Conservation (phyloP, 768 basidiomycete genomes). For the Zangia roseola region DNA sequence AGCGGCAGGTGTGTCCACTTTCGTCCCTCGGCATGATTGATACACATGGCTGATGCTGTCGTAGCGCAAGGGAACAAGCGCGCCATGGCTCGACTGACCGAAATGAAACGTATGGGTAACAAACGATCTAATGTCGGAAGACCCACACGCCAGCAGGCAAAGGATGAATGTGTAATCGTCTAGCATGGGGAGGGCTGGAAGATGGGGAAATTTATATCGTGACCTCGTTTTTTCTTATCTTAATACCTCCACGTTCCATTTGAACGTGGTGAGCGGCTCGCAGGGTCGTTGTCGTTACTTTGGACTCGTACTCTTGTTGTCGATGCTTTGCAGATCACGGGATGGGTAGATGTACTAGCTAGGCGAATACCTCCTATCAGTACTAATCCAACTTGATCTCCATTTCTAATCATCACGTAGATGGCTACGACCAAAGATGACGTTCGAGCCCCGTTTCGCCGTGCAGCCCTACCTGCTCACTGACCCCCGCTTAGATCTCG, state of each 20-base stretch:
- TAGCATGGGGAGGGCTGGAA: slow-evolving; percentile 29
- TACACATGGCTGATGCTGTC: neutral
- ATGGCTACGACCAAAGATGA: slow-evolving; percentile 31
- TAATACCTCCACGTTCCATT: slow-evolving; percentile 15
- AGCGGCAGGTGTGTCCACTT: slow-evolving; percentile 75
- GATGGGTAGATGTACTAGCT: neutral
- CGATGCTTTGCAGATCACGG: slow-evolving; percentile 10
- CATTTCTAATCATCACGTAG: neutral
- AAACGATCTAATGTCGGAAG: slow-evolving; percentile 75
- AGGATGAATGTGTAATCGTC: slow-evolving; percentile 89
- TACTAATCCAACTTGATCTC: neutral
- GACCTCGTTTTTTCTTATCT: slow-evolving; percentile 1
- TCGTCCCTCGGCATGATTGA: neutral
- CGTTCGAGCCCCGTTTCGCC: slow-evolving; percentile 19
- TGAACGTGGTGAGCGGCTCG: slow-evolving; percentile 7
- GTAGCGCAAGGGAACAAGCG: slow-evolving; percentile 97
- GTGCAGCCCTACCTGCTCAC: neutral
- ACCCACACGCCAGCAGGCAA: slow-evolving; percentile 91
- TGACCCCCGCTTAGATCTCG: slow-evolving; percentile 41
- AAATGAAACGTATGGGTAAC: slow-evolving; percentile 88
- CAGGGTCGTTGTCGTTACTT: slow-evolving; percentile 5
- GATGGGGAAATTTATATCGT: slow-evolving; percentile 11
- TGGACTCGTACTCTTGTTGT: slow-evolving; percentile 15
- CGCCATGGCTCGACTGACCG: slow-evolving; percentile 93
- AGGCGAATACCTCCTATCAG: slow-evolving; percentile 16